A percentile compares a stretch with the other conserved stretches of the same genome.
Conservation (phyloP, 306 rosid genomes). For the Castanea sativa region DNA sequence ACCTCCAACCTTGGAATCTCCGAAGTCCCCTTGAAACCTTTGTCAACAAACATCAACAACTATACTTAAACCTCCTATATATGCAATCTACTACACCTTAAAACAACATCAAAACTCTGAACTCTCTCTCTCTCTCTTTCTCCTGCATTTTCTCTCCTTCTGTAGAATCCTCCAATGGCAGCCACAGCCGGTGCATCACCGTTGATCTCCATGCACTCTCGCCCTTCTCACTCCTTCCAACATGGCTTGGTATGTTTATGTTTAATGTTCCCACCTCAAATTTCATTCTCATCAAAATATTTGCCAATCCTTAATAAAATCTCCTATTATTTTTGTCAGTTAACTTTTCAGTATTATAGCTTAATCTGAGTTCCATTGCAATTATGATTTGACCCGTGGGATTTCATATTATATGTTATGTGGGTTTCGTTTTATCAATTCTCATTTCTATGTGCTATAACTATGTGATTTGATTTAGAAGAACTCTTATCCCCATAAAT, state of each 20-base stretch:
- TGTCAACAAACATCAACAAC: no score
- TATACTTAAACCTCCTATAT: no score
- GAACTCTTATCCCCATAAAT: no score
- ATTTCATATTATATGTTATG: no score
- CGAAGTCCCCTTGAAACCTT: no score
- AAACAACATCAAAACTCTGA: not conserved
- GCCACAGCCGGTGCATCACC: conserved; percentile 21
- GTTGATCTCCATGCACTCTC: conserved; percentile 37
- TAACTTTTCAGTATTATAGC: not conserved
- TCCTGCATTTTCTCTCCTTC: not conserved
- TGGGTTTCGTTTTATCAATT: not conserved
- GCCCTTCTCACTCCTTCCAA: conserved; percentile 10
- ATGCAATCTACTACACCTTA: no score
- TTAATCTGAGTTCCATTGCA: no score
- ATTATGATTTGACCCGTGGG: no score
- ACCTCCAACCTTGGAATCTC: no score
- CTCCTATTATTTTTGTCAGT: not conserved
- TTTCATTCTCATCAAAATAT: no score
- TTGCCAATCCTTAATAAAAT: not conserved
- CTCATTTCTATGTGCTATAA: not conserved
- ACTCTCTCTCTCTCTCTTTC: not conserved
- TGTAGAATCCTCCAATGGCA: not conserved
- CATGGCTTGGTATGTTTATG: conserved; percentile 25
- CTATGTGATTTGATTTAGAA: no score
- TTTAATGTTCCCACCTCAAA: no score